Evolutionary conservation across 31 red algal genomes (phyloP), one percentile per base, ranked within the genome.

Genomic region (Odonthalia washingtoniensis): DNA sequence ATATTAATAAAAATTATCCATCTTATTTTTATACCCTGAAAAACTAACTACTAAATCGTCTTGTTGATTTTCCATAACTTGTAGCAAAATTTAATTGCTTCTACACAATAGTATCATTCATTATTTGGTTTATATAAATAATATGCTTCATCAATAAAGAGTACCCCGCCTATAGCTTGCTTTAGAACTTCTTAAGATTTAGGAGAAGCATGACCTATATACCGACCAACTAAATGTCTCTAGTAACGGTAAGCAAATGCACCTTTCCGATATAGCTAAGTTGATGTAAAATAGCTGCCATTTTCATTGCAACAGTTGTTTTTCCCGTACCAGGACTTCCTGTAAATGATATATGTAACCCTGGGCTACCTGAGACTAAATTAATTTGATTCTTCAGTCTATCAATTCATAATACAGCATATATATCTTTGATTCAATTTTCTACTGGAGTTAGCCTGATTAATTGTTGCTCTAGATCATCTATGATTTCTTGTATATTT

Each of bases 191-290:
- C 90, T 69, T 98, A 95, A 16, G 96, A 95, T 78, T 98, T 98
- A 18, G 96, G 96, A 5, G 94, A 94, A 16, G 96, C 95, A 73
- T 98, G 96, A 27, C 96, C 96, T 0, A 98, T 94, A 57, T 98
- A 98, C 82, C 95, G 96, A 9, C 96, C 96, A 40, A 98, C 96
- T 32, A 98, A 84, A 87, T 98, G n/a, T 98, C 96, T 30, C 96
- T 52, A 32, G 96, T 98, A 37, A 94, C 96, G 26, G 95, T 91
- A 30, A 88, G 36, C 21, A 98, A 43, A 67, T 96, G 93, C 33
- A 89, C 94, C 30, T 65, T 74, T 6, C 85, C 62, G 38, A 77
- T 93, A 82, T 98, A 98, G 27, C 90, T 90, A 90, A 96, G 93
- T 45, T 62, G 52, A 41, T 78, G 44, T 65, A 98, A 89, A 5